Base-by-base conservation (phyloP, 768 basidiomycete species). In the Mycena epipterygia region DNA sequence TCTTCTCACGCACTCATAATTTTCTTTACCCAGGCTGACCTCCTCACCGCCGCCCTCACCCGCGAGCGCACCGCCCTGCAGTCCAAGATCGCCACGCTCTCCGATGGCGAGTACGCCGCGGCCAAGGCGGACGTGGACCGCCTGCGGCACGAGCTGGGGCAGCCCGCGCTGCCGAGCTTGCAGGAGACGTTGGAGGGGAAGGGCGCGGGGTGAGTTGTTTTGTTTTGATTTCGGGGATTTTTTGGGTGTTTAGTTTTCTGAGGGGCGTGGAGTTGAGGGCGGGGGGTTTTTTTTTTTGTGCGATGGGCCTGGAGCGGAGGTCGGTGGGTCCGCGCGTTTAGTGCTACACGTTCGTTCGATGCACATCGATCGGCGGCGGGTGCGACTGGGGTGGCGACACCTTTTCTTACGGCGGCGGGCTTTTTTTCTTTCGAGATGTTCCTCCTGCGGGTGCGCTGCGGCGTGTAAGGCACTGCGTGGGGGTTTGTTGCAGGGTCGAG, bases 51-150 rank as follows among this genome's bases (percentile, higher is more conserved):
- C 7, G 86, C 89, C 21, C 86, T 95, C 32, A 86, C 87, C 67
- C 88, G 88, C 83, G 93, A 95, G 92, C 94, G 91, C 75, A 76
- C 77, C 25, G 91, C 91, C n/a, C 85, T 93, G 33, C 89, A 90
- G 5, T 77, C 81, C 41, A 92, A 92, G 79, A 94, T 95, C 69
- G 81, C 84, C 41, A 79, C 81, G 16, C 84, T 95, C 14, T 90
- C 91, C 25, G 93, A 93, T 53, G 91, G 91, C 39, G 94, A 95
- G 72, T 95, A 95, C 76, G 84, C 91, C 17, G 78, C 81, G 11
- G 91, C 94, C 6, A 95, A 95, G 46, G 80, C 80, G 32, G 93
- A 95, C 70, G 94, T 95, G 53, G 94, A 95, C 76, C 82, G 87
- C 60, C 83, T 95, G 51, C 88, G 94, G 44, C 84, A 84, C 59